Evolutionary conservation across 78 protist species (phyloP), one percentile per base, ranked within the genome.

Genomic region (Speleostelium caveatum): DNA sequence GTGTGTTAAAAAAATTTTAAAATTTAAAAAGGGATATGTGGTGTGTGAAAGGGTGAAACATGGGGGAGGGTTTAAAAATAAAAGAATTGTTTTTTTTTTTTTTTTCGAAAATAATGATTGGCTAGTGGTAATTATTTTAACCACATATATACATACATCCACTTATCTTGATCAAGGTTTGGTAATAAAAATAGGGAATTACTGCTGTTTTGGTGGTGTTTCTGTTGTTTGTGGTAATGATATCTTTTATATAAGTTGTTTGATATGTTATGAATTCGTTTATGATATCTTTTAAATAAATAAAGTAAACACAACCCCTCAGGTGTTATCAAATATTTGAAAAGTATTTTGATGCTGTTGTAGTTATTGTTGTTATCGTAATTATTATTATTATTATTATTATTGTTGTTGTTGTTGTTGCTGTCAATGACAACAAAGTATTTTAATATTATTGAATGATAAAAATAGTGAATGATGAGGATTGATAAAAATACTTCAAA

Each of bases 31-130:
- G 36, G 55, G 56, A 5, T 39, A 4, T 19, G 41, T 12, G 71
- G 67, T 21, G 38, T 62, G 71, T 62, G 49, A 21, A 49, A 36
- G 73, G 72, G 51, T 36, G 72, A n/a, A n/a, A n/a, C n/a, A n/a
- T 19, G 72, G 28, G 72, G 72, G 72, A 8, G 26, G 22, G 30
- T 28, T 17, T 0, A 62, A n/a, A n/a, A n/a, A n/a, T n/a, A n/a
- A n/a, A n/a, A n/a, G n/a, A 45, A 45, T 45, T 66, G 73, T 32
- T 33, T 35, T 24, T 68, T 56, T n/a, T 66, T 22, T n/a, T 45
- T 19, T 19, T 14, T 58, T 16, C 55, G 12, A 49, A 16, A 49
- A 49, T 49, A 49, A 12, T 49, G 12, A 12, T 12, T 16, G 55
- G 8, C 12, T 49, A 16, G 8, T 49, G 12, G 12, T 49, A 16